phyloP scores from a whole-genome alignment of 345 rosid species.

The Salix arbutifolia region DNA sequence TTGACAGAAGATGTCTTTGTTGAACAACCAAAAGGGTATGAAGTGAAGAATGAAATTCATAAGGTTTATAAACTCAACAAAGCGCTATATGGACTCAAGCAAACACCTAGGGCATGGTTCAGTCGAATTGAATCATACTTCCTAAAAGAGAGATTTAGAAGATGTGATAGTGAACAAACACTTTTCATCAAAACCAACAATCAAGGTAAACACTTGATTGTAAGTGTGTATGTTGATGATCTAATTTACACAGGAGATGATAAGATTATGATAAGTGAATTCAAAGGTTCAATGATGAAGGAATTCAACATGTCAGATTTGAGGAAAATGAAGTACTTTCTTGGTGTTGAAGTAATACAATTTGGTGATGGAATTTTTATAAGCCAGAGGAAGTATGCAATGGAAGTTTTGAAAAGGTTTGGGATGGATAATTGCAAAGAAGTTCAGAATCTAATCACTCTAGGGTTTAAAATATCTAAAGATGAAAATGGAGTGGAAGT shows the following conservation, averaged over 20 bases:
- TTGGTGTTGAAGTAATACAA: not conserved
- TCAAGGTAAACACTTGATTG: conserved; percentile 7
- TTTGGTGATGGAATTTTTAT: not conserved
- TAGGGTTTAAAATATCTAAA: not conserved
- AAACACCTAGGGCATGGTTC: not conserved
- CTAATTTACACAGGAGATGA: not conserved
- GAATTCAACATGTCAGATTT: not conserved
- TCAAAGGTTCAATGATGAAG: not conserved
- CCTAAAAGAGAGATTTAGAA: not conserved
- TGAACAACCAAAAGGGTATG: conserved; percentile 1
- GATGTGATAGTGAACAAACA: not conserved
- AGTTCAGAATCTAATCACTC: not conserved
- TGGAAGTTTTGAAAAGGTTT: not conserved
- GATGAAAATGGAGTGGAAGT: not conserved
- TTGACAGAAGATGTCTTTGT: not conserved
- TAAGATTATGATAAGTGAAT: not conserved
- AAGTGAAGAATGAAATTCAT: not conserved
- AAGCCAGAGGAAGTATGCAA: not conserved
- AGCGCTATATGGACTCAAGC: not conserved
- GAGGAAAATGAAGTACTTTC: not conserved
- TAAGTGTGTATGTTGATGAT: not conserved
- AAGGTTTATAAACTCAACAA: not conserved
- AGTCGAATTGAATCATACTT: too few relatives aligned
- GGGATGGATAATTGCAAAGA: not conserved
- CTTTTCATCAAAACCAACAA: not conserved